Base-by-base conservation (phyloP, 176 grass and related monocot genomes). In the Carex pumila region DNA sequence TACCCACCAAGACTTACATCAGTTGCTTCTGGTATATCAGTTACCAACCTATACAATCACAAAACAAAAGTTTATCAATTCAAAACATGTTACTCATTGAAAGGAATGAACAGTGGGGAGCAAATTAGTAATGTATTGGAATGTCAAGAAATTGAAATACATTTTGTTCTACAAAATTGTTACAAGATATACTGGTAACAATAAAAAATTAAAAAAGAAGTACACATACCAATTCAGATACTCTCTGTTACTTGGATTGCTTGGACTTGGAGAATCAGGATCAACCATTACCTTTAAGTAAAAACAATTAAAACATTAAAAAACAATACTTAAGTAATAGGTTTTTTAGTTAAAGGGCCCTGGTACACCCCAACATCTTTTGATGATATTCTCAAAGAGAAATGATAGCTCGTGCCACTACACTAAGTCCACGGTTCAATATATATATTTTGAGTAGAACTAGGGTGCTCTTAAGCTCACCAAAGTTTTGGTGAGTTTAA, bases 231-330 rank as follows among this genome's bases (percentile, higher is more conserved):
- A 99, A 43, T 99, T 91, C 41, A 99, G 83, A 86, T 95, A 90
- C 91, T 99, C 96, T 78, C 91, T 90, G 87, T 95, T 80, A 67
- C 86, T 94, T 90, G 96, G 96, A 90, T 95, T 99, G 89, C 93
- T 99, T 64, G 96, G 96, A 84, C 96, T 99, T 85, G 96, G 96
- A 53, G 96, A 88, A 88, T 99, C 96, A 66, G 96, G 96, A 84
- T 99, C 96, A 83, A 99, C 93, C 96, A 95, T 95, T 77, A 95
- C 93, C 96, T 97, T 88, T 47, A n/a, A n/a, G n/a, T 15, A 84
- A 81, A 11, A 74, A 81, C 30, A n/a, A 67, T 65, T 67, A 55
- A 13, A 34, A n/a, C n/a, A n/a, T n/a, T n/a, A n/a, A n/a, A n/a
- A n/a, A n/a, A n/a, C n/a, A n/a, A n/a, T n/a, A n/a, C n/a, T n/a